Base-by-base conservation (phyloP, 805 yeast species). In the Ogataea methylovora region DNA sequence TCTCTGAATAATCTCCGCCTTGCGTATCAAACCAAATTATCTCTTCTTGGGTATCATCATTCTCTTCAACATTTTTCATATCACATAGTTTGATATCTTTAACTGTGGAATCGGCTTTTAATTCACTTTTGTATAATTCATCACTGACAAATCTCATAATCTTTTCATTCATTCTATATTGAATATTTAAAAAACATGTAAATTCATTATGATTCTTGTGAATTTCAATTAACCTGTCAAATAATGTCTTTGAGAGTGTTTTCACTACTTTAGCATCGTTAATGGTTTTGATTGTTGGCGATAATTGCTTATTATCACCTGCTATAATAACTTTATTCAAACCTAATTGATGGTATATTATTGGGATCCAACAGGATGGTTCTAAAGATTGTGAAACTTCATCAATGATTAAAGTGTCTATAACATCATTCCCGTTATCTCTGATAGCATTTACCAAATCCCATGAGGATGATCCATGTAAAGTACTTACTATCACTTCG, bases 321-420 rank as follows among this genome's bases (percentile, higher is more conserved):
- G 97, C 97, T 17, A 90, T 68, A 2, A 90, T 73, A 17, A 90
- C 54, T 35, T 77, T 69, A 24, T 67, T 65, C 27, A 74, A 55
- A 27, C 54, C 39, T 16, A 75, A 68, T 11, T 68, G 58, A 47
- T 84, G 90, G 25, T 72, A 70, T 4, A 86, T 65, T 6, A 92
- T 40, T 1, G 98, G 97, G 17, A 90, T 87, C 97, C 97, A 88
- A 49, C 97, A 87, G 44, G 90, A 95, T 1, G 97, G 95, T 49
- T 90, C 96, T 35, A 90, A 59, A 9, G 96, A 71, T 55, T 90
- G 98, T 0, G 97, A 86, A 0, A 90, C 96, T 56, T 90, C 98
- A 58, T 90, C 98, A 24, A 90, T 88, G 10, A 92, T 83, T 22
- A 90, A 65, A 0, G 94, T 76, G 43, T 84, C 85, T 49, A 90